Percentiles rank a stretch among this genome's conserved stretches.
These are phyloP conservation scores for Colletotrichum endophyticum DNA, from an alignment of 2,329 filamentous ascomycete species.

Conservation along the genomic window DNA sequence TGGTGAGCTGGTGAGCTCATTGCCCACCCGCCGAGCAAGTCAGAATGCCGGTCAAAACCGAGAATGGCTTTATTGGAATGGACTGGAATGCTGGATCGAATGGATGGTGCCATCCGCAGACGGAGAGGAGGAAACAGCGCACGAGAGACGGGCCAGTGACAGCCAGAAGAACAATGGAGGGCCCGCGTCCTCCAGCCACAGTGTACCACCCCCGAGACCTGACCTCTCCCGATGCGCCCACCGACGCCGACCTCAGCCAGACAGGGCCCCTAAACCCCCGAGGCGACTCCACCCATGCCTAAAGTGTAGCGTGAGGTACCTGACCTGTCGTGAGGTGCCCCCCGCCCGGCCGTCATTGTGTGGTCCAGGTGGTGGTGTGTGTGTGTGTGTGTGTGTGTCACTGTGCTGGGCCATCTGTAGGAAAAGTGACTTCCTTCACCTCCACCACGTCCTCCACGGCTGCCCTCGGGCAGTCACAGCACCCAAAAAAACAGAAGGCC, in stretches of 20 bases:
- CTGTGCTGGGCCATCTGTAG: background rate
- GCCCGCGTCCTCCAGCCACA: background rate
- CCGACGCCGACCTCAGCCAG: background rate
- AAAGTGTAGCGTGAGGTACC: background rate
- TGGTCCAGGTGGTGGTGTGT: background rate
- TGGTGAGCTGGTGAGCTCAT: background rate
- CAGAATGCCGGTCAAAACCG: background rate
- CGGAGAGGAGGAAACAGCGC: background rate
- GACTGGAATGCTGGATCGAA: background rate
- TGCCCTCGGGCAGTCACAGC: background rate
- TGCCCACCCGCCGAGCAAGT: background rate
- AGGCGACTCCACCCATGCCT: background rate
- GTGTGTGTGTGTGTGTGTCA: background rate
- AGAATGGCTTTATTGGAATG: background rate
- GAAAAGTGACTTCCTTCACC: background rate
- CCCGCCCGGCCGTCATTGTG: background rate
- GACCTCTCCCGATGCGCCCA: background rate
- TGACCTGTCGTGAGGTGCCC: too few species aligned
- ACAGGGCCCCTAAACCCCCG: slow-evolving; percentile 1
- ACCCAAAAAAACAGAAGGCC: background rate
- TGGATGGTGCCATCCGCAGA: background rate
- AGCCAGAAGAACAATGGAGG: background rate
- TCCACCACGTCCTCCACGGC: background rate
- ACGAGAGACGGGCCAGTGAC: too few species aligned
- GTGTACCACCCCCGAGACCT: background rate